Evolutionary conservation across 164 flowering plant genomes (phyloP).

Genomic region (Platanus orientalis): DNA sequence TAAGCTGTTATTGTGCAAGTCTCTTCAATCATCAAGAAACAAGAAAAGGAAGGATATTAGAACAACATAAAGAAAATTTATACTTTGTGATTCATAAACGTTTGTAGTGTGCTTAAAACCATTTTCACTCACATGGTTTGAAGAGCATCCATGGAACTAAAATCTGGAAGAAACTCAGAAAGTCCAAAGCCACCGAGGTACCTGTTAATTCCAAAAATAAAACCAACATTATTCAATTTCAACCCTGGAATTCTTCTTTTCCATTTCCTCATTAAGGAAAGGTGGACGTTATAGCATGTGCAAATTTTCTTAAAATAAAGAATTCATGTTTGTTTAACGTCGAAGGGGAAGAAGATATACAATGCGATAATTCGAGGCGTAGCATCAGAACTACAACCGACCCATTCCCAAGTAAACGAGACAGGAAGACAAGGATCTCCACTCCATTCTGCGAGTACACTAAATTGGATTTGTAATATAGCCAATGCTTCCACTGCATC

Average conservation of each 20-base stretch:
- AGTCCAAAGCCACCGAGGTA: conserved; percentile 28
- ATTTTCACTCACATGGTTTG: conserved; percentile 30
- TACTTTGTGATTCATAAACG: neutral
- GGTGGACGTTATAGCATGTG: too few species aligned
- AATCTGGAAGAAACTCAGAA: conserved; percentile 37
- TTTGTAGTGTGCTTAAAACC: neutral
- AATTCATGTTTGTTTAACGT: neutral
- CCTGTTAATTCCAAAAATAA: conserved; percentile 15
- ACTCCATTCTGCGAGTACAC: conserved; percentile 20
- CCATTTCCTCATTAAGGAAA: too few species aligned
- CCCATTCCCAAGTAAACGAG: conserved; percentile 38
- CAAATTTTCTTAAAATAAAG: neutral
- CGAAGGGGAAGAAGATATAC: conserved; percentile 12
- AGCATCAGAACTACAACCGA: conserved; percentile 25
- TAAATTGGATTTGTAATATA: conserved; percentile 21
- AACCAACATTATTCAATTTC: too few species aligned
- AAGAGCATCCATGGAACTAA: conserved; percentile 42
- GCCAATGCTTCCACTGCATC: conserved; percentile 22
- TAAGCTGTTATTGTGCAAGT: conserved; percentile 28
- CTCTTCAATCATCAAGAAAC: conserved; percentile 15
- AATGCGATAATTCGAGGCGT: conserved; percentile 33
- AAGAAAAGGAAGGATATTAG: neutral
- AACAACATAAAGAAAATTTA: neutral
- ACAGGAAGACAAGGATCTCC: conserved; percentile 48
- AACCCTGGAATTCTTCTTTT: too few species aligned